Base-by-base conservation (phyloP, 352 stramenopile genomes). In the Lagenidium sp. region DNA sequence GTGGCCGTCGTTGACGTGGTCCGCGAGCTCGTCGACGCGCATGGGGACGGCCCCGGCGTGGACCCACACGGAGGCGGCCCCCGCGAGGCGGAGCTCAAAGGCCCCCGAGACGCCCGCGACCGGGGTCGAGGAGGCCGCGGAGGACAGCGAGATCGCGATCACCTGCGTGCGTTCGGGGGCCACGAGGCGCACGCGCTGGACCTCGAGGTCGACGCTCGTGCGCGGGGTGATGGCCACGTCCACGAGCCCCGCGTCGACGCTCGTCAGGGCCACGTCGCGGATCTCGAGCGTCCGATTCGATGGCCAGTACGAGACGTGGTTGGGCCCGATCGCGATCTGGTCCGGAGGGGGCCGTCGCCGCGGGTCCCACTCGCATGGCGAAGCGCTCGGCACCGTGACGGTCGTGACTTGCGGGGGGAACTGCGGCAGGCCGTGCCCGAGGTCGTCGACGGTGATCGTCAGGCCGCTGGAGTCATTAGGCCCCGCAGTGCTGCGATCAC, bases 21-120 rank as follows among this genome's bases (percentile, higher is more conserved):
- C 55, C 6, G 56, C 23, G 3, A 65, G 21, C 38, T 74, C 63
- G 6, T 74, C 47, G 1, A 50, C 22, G 3, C 29, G 39, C 56
- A 68, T 69, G 0, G 55, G 55, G 8, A 57, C 56, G 19, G 63
- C 63, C 36, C 68, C 47, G 4, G 46, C 48, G 20, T 65, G 47
- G 18, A 69, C 45, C 3, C 11, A 23, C 4, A 35, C 36, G 8
- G 31, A 20, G 18, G 16, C 26, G 16, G 36, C 41, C 5, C 15
- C 19, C 0, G 7, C 49, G n/a, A 35, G 52, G 23, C 19, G 29
- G 8, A 66, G 29, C 7, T 43, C 32, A 41, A 72, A 72, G 18
- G 58, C 57, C 1, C 62, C 62, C 3, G 47, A 37, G 1, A 63
- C 15, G 0, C 43, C 34, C 25, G 36, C 13, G 8, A 38, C 31